Conservation (phyloP, 1,284 basidiomycete genomes). For the Fistulina hepatica region DNA sequence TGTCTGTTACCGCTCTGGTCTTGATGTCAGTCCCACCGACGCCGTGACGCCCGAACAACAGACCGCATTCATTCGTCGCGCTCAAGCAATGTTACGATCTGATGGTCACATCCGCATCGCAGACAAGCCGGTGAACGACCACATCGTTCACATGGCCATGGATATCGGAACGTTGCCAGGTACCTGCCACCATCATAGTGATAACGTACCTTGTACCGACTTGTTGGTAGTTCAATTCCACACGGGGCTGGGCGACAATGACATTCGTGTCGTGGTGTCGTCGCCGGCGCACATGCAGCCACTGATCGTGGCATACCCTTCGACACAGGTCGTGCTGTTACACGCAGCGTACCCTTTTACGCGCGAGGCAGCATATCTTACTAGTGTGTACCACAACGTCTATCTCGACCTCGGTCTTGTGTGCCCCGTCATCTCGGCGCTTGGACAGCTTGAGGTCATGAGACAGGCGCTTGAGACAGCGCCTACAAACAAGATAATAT, state of each 20-base stretch:
- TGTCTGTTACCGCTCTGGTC: slow-evolving; percentile 62
- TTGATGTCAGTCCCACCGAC: slow-evolving; percentile 32
- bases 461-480: slow-evolving; percentile 56
- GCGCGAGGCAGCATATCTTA: slow-evolving; percentile 63
- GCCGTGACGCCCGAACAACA: neutral
- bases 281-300: slow-evolving; percentile 59
- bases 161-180: slow-evolving; percentile 40
- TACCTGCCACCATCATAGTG: too few species aligned
- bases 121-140: slow-evolving; percentile 54
- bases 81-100: slow-evolving; percentile 22
- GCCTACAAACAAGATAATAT: slow-evolving; percentile 68
- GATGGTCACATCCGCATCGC: slow-evolving; percentile 38
- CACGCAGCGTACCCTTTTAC: slow-evolving; percentile 68
- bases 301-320: slow-evolving; percentile 49
- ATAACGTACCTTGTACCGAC: slow-evolving; percentile 7
- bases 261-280: slow-evolving; percentile 46
- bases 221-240: slow-evolving; percentile 60
- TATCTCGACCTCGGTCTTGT: slow-evolving; percentile 69
- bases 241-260: slow-evolving; percentile 66
- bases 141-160: slow-evolving; percentile 46
- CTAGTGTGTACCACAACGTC: slow-evolving; percentile 59
- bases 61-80: slow-evolving; percentile 21
- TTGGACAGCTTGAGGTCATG: slow-evolving; percentile 49
- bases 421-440: slow-evolving; percentile 54
- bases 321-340: slow-evolving; percentile 52